Percentiles rank a stretch among this genome's conserved stretches.
These are phyloP conservation scores for Cladosporium colombiae DNA, from an alignment of 2,329 filamentous ascomycete species.

Conservation along the genomic window DNA sequence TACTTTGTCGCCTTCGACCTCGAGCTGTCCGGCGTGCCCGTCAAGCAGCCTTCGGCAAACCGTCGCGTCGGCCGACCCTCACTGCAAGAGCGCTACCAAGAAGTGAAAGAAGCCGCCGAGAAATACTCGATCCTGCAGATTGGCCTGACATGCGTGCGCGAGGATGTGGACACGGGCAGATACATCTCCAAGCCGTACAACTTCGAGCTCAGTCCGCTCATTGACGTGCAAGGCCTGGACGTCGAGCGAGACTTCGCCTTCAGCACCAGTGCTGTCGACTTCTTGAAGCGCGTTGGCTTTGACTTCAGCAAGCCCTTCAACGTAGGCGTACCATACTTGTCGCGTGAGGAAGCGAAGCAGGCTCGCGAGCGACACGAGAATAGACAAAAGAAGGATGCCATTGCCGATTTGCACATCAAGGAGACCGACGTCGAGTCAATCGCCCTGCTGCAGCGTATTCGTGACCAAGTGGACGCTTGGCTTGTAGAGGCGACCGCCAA, in stretches of 20 bases:
- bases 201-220: conserved; percentile 60
- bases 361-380: conserved; percentile 49
- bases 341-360: conserved; percentile 56
- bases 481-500: conserved; percentile 34
- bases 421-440: conserved; percentile 54
- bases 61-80: conserved; percentile 42
- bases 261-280: conserved; percentile 62
- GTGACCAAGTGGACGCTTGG: conserved; percentile 52
- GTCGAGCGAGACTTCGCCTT: conserved; percentile 59
- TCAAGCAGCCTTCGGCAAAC: conserved; percentile 40
- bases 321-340: conserved; percentile 63
- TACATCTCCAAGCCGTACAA: conserved; percentile 67
- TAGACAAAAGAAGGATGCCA: conserved; percentile 44
- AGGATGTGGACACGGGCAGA: conserved; percentile 54
- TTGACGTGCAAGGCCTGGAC: conserved; percentile 52
- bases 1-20: conserved; percentile 66
- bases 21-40: conserved; percentile 65
- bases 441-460: conserved; percentile 51
- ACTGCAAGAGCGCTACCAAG: conserved; percentile 62
- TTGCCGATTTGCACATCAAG: conserved; percentile 52
- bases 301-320: conserved; percentile 58
- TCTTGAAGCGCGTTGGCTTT: conserved; percentile 60
- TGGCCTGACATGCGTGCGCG: conserved; percentile 65
- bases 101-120: conserved; percentile 61
- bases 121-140: conserved; percentile 66